phyloP scores from a whole-genome alignment of 1,284 basidiomycete species.

The Takashimella tepidaria region DNA sequence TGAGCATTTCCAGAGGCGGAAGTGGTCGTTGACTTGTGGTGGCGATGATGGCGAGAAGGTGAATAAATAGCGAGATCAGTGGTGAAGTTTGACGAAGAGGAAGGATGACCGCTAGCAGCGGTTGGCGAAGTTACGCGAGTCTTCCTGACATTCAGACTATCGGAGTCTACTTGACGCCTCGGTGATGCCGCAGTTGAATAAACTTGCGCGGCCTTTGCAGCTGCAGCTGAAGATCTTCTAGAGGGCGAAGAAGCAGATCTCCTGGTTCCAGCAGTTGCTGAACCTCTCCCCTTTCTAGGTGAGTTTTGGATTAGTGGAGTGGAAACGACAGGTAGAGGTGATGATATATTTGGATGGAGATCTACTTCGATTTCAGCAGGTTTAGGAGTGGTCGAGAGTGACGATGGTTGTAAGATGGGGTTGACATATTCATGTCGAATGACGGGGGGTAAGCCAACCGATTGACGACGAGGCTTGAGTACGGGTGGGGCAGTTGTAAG shows the following conservation, averaged over 20 bases:
- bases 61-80: neutral
- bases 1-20: neutral
- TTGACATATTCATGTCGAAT: neutral
- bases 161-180: neutral
- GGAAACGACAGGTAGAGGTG: constrained; percentile 19
- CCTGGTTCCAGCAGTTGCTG: neutral
- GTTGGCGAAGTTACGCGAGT: neutral
- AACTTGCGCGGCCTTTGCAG: neutral
- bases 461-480: constrained; percentile 4
- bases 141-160: neutral
- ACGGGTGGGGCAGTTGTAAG: constrained; percentile 23
- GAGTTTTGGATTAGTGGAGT: constrained; percentile 2
- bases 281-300: neutral
- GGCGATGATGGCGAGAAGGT: constrained; percentile 1
- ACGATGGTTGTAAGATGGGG: neutral
- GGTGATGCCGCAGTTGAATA: neutral
- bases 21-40: neutral
- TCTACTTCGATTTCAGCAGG: constrained; percentile 7
- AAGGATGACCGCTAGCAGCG: too few species aligned
- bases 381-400: neutral
- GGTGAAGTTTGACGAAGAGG: neutral
- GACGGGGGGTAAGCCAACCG: constrained; percentile 1
- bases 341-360: constrained; percentile 20
- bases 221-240: neutral
- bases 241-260: neutral